These are phyloP conservation scores for Fusarium tanahbumbuense DNA, from an alignment of 2,329 filamentous ascomycete genomes.

Conservation along the genomic window DNA sequence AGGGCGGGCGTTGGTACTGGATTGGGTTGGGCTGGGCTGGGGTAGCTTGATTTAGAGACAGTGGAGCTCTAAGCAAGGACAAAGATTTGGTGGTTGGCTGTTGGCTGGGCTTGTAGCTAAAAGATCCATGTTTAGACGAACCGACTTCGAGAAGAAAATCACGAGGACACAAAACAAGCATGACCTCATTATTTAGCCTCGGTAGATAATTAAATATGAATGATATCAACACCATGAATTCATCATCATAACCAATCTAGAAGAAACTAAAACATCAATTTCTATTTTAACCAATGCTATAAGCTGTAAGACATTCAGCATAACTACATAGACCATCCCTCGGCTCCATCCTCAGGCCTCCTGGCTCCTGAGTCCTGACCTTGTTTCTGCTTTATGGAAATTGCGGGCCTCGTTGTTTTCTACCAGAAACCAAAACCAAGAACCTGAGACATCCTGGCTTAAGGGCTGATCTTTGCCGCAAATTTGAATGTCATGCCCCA, in stretches of 20 bases:
- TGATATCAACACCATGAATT: constrained; percentile 7
- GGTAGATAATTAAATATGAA: constrained; percentile 4
- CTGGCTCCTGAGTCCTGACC: not conserved
- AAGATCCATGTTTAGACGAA: constrained; percentile 22
- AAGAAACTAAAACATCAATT: not conserved
- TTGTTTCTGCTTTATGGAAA: constrained; percentile 40
- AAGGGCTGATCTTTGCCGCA: constrained; percentile 27
- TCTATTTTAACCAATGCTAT: not conserved
- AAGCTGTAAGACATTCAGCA: not conserved
- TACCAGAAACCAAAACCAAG: constrained; percentile 6
- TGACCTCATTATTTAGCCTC: constrained; percentile 36
- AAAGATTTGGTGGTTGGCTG: constrained; percentile 20
- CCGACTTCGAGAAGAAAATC: constrained; percentile 19
- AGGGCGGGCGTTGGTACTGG: constrained; percentile 21
- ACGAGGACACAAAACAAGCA: constrained; percentile 37
- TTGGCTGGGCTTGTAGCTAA: not conserved
- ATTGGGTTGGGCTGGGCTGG: constrained; percentile 12
- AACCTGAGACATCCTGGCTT: constrained; percentile 26
- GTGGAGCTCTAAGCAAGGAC: constrained; percentile 16
- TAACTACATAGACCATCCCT: not conserved
- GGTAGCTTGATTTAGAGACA: constrained; percentile 21
- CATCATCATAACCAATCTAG: not conserved
- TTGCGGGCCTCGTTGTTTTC: constrained; percentile 21
- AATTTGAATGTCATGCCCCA: constrained; percentile 11
- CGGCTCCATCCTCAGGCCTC: constrained; percentile 6